Percentiles rank a stretch among this genome's conserved stretches.
Conservation (phyloP, 2,329 filamentous ascomycete species). For the Cercospora sojina region DNA sequence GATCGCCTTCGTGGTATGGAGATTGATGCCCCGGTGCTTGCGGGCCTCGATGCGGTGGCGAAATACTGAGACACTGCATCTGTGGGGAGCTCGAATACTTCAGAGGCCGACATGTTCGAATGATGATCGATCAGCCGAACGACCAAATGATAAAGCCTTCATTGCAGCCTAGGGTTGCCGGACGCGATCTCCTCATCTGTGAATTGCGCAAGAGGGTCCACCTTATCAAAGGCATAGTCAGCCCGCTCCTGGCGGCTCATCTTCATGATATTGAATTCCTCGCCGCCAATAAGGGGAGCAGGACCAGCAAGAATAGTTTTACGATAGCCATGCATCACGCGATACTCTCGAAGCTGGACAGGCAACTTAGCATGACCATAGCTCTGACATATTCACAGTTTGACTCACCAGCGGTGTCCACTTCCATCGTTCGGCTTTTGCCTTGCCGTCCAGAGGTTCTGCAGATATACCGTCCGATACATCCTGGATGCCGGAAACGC, state of each 20-base stretch:
- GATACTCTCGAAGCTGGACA: background rate
- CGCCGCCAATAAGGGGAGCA: background rate
- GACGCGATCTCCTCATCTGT: constrained; percentile 3
- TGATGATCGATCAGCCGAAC: background rate
- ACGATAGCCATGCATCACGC: background rate
- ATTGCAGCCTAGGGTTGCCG: background rate
- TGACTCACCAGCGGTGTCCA: constrained; percentile 9
- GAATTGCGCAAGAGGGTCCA: constrained; percentile 1
- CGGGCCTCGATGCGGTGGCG: background rate
- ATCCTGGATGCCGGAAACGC: background rate
- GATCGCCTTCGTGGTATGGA: background rate
- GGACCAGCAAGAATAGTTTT: background rate
- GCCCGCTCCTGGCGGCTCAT: background rate
- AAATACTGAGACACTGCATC: background rate
- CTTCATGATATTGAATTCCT: background rate
- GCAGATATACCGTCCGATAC: background rate
- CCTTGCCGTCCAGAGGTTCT: constrained; percentile 5
- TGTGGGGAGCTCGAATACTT: background rate
- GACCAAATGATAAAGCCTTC: background rate
- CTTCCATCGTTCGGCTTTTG: constrained; percentile 13
- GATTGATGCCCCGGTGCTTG: background rate
- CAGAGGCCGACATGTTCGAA: background rate
- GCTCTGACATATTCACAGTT: background rate
- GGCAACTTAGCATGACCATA: background rate
- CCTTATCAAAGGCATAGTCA: background rate